These are phyloP conservation scores for Diaporthe vaccinii DNA, from an alignment of 2,329 filamentous ascomycete genomes.

Conservation along the genomic window DNA sequence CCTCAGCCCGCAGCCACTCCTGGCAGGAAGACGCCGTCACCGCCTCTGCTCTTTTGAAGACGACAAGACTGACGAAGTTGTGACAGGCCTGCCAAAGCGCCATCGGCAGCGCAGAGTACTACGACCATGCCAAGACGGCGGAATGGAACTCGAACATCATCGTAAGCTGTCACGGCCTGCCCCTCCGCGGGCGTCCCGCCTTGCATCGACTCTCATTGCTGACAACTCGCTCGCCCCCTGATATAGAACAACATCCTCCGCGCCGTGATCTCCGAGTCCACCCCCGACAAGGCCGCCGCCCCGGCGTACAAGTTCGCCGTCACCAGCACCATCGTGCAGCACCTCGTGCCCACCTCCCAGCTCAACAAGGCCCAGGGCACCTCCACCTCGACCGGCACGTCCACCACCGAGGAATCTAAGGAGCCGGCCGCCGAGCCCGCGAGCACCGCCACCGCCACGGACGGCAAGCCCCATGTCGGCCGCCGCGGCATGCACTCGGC, in stretches of 20 bases:
- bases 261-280: conserved; percentile 81
- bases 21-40: not conserved
- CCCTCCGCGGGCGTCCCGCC: not conserved
- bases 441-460: conserved; percentile 63
- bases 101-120: conserved; percentile 80
- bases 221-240: conserved; percentile 27
- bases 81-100: conserved; percentile 84
- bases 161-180: conserved; percentile 64
- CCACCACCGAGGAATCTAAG: conserved; percentile 68
- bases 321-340: conserved; percentile 98
- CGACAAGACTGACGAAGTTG: conserved; percentile 40
- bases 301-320: conserved; percentile 92
- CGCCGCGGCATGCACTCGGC: conserved; percentile 92
- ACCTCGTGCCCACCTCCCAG: conserved; percentile 78
- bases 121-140: conserved; percentile 88
- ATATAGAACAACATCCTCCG: conserved; percentile 81
- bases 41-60: not conserved
- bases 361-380: conserved; percentile 72
- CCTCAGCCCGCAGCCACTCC: conserved; percentile 29
- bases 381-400: conserved; percentile 61
- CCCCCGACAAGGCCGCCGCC: conserved; percentile 66
- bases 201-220: conserved; percentile 36
- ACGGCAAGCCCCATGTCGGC: conserved; percentile 80
- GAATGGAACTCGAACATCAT: conserved; percentile 95
- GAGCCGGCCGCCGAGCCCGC: conserved; percentile 59